Evolutionary conservation across 306 rosid genomes (phyloP).

Genomic region (Cicer chorassanicum): DNA sequence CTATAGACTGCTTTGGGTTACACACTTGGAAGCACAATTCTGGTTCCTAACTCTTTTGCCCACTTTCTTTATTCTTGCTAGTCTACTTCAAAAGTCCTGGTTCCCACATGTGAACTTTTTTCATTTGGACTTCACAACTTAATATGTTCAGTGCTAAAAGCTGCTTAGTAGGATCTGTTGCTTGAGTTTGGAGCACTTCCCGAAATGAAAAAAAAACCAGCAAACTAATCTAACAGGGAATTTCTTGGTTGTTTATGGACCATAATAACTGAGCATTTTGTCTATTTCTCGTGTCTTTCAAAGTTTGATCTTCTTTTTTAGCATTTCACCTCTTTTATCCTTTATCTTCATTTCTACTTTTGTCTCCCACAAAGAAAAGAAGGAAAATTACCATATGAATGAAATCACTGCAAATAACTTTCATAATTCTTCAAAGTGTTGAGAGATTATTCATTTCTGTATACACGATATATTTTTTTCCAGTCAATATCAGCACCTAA

Average conservation of each 20-base stretch:
- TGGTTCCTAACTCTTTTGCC: not conserved
- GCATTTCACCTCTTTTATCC: conserved; percentile 14
- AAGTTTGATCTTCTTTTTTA: conserved; percentile 8
- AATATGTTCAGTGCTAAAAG: conserved; percentile 6
- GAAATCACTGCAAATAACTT: conserved; percentile 22
- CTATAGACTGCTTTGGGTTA: conserved; percentile 25
- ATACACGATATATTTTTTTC: conserved; percentile 13
- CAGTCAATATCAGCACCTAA: conserved; percentile 4
- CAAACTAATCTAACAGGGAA: not conserved
- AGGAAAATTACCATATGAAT: conserved; percentile 15
- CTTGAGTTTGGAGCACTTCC: conserved; percentile 26
- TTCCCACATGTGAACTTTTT: not conserved
- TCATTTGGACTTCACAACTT: not conserved
- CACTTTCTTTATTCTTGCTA: conserved; percentile 17
- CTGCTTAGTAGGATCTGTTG: not conserved
- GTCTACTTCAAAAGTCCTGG: conserved; percentile 3
- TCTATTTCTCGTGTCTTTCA: not conserved
- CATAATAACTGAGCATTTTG: not conserved
- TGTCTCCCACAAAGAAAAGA: conserved; percentile 13
- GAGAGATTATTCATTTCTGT: not conserved
- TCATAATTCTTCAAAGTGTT: not conserved
- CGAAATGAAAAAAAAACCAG: not conserved
- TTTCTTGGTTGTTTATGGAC: conserved; percentile 7
- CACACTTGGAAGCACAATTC: conserved; percentile 4
- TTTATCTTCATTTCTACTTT: not conserved